Base-by-base conservation (phyloP, 2,329 filamentous ascomycete species). In the Fusarium devonianum region DNA sequence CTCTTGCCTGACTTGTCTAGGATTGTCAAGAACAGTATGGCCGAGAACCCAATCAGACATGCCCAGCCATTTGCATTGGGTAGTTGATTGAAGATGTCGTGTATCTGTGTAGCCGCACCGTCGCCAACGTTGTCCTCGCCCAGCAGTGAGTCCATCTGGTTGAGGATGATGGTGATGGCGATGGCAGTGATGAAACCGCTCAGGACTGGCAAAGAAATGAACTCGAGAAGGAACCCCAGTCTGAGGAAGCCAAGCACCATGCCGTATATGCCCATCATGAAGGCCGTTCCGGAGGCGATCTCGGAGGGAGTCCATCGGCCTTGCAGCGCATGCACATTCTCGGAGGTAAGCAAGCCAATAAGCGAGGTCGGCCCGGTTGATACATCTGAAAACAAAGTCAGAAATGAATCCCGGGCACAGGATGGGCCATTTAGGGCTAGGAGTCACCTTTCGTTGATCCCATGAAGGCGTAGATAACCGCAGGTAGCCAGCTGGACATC, bases 161-260 rank as follows among this genome's bases (percentile, higher is more conserved):
- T 83, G 38, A 86, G 78, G 16, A 82, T 79, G 62, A 88, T 87
- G 21, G 83, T 84, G 36, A 88, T 80, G 17, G 83, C 85, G 2
- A 85, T 84, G 2, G 84, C 84, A 0, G 83, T 85, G 58, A 88
- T 85, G 70, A 87, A 87, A 4, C 85, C 85, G 6, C 76, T 83
- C 1, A 88, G 75, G 2, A 87, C 82, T 0, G 84, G 84, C 1
- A 84, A 76, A 0, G 84, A 86, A 57, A 88, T 82, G 59, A 86
- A 87, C 51, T 88, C 83, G 14, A 88, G 75, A 5, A 87, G 72
- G 64, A 86, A 88, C 1, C 84, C 84, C 5, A 87, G 78, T 41
- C 83, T 84, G 16, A 87, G 73, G 1, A 87, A 72, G 0, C 85
- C 85, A 3, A 88, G 70, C 12, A 77, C 73, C 16, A 87, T 75